A percentile compares a stretch with the other conserved stretches of the same genome.
Conservation (phyloP, 2,329 filamentous ascomycete species). For the Trichoderma hamatum region DNA sequence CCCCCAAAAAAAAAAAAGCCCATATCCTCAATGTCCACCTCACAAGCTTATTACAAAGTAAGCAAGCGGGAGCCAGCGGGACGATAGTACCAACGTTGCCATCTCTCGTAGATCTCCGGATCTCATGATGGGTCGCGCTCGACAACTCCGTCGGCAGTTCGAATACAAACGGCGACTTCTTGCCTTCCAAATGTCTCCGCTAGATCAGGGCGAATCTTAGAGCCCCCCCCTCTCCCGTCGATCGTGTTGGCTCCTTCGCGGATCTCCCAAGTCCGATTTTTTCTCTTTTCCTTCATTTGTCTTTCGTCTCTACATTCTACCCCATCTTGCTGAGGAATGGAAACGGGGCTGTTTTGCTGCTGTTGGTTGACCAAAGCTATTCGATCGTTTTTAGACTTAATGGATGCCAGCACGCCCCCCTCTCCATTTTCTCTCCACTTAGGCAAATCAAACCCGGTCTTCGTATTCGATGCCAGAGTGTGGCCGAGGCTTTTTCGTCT, state of each 20-base stretch:
- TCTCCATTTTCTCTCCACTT: conserved; percentile 8
- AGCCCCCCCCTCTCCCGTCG: neutral
- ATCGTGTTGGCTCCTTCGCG: conserved; percentile 2
- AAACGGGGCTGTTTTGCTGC: neutral
- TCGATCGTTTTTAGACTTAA: conserved; percentile 16
- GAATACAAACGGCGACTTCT: conserved; percentile 1
- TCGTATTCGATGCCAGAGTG: conserved; percentile 8
- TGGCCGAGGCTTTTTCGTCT: conserved; percentile 10
- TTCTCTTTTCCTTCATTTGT: neutral
- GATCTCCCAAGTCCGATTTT: neutral
- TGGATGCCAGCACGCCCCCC: neutral
- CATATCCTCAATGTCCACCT: neutral
- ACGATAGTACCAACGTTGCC: neutral
- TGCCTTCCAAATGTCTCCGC: conserved; percentile 10
- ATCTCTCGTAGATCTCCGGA: conserved; percentile 11
- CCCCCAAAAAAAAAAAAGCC: too few species aligned
- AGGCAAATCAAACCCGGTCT: conserved; percentile 5
- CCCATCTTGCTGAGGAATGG: neutral
- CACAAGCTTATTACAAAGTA: neutral
- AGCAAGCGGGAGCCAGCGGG: neutral
- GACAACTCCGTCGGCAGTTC: conserved; percentile 21
- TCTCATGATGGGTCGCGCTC: conserved; percentile 2
- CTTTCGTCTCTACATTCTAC: neutral
- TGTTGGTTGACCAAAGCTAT: conserved; percentile 13
- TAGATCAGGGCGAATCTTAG: neutral